phyloP scores from a whole-genome alignment of 495 filamentous ascomycete species.

The Tuber aestivum region DNA sequence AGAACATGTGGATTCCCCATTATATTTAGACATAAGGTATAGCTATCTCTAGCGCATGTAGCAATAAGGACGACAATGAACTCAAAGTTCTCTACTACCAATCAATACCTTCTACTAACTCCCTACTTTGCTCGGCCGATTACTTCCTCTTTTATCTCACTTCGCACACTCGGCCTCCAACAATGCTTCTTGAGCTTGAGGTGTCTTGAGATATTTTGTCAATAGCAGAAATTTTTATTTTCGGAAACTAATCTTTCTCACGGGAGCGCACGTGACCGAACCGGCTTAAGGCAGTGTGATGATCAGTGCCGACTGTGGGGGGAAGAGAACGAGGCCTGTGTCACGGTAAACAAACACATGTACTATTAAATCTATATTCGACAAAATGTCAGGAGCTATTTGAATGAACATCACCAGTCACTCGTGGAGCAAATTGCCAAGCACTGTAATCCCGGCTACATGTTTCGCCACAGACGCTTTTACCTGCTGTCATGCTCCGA shows the following conservation, averaged over 20 bases:
- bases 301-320: neutral
- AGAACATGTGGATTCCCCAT: too few species aligned
- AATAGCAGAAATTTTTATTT: neutral
- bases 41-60: too few species aligned
- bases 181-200: neutral
- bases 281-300: neutral
- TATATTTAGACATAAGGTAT: too few species aligned
- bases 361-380: neutral
- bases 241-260: neutral
- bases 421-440: neutral
- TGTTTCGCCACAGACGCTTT: neutral
- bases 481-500: neutral
- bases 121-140: too few species aligned
- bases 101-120: too few species aligned
- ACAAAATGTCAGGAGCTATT: too few species aligned
- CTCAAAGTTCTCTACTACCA: too few species aligned
- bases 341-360: neutral
- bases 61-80: too few species aligned
- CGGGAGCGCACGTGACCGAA: neutral
- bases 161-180: neutral
- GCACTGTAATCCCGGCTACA: neutral
- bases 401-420: too few species aligned
- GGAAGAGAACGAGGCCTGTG: too few species aligned
- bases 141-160: too few species aligned
- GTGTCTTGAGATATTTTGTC: neutral